These are phyloP conservation scores for Colletotrichum sp. DNA, from an alignment of 2,329 filamentous ascomycete species.

Conservation along the genomic window DNA sequence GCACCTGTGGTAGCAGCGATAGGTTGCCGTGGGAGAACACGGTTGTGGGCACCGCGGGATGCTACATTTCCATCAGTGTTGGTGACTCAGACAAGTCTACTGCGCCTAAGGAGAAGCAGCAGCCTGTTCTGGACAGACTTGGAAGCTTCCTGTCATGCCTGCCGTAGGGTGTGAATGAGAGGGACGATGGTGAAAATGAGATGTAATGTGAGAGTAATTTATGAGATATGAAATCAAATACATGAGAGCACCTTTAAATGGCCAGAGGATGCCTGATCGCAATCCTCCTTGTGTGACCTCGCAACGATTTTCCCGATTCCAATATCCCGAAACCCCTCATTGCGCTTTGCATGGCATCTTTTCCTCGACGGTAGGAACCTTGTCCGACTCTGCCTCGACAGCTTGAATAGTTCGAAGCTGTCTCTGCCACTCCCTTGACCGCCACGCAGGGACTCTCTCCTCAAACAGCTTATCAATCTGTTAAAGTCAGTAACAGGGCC, in stretches of 20 bases:
- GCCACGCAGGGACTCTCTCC: neutral
- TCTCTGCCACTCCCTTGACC: neutral
- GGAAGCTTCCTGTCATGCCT: conserved; percentile 52
- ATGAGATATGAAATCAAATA: neutral
- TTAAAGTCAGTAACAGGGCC: neutral
- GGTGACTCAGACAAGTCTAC: conserved; percentile 64
- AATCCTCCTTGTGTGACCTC: neutral
- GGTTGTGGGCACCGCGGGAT: conserved; percentile 56
- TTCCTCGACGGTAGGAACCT: neutral
- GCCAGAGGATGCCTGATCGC: neutral
- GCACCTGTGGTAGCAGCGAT: conserved; percentile 55
- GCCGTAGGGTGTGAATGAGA: conserved; percentile 26
- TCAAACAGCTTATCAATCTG: neutral
- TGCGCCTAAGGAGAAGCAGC: conserved; percentile 55
- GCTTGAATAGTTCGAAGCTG: neutral
- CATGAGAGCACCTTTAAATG: neutral
- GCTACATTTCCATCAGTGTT: conserved; percentile 68
- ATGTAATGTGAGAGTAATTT: neutral
- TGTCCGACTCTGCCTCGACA: neutral
- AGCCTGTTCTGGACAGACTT: conserved; percentile 55
- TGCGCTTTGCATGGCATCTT: neutral
- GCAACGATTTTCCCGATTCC: neutral
- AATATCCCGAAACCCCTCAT: neutral
- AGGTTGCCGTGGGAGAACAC: conserved; percentile 64
- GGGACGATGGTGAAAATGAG: neutral